Evolutionary conservation across 2,329 filamentous ascomycete genomes (phyloP).

Genomic region (Neonectria hederae): DNA sequence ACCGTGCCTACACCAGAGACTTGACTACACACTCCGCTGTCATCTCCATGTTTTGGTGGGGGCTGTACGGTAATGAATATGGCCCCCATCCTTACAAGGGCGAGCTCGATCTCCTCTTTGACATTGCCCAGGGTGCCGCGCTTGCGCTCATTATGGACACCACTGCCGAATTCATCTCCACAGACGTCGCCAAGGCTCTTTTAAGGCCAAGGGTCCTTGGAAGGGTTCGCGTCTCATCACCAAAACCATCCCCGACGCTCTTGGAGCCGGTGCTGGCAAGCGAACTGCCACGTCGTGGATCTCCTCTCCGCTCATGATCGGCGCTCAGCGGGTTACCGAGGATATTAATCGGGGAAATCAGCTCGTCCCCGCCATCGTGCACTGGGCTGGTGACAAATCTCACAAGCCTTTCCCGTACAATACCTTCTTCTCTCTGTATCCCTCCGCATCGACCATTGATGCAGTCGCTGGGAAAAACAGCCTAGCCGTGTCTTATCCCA

Average conservation of each 20-base stretch:
- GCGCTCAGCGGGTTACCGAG: conserved; percentile 50
- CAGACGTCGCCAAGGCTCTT: conserved; percentile 41
- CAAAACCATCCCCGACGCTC: conserved; percentile 48
- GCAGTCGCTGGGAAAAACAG: conserved; percentile 49
- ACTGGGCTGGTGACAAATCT: conserved; percentile 54
- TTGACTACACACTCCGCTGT: conserved; percentile 50
- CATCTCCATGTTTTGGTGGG: conserved; percentile 55
- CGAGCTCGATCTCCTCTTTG: conserved; percentile 53
- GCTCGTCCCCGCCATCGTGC: conserved; percentile 56
- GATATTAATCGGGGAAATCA: conserved; percentile 50
- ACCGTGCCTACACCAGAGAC: conserved; percentile 36
- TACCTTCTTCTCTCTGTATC: conserved; percentile 53
- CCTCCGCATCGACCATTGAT: conserved; percentile 53
- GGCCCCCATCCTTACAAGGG: conserved; percentile 50
- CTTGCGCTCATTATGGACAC: conserved; percentile 51
- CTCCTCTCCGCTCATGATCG: conserved; percentile 54
- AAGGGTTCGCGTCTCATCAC: conserved; percentile 47
- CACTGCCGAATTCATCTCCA: conserved; percentile 42
- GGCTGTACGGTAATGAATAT: conserved; percentile 51
- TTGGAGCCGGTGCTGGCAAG: conserved; percentile 39
- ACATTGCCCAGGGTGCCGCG: conserved; percentile 52
- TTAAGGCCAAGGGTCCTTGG: conserved; percentile 46
- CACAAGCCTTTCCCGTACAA: conserved; percentile 52
- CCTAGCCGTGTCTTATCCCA: conserved; percentile 51
- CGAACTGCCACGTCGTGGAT: conserved; percentile 54